Conservation (phyloP, 2,329 filamentous ascomycete species). For the Ceratocystis alfenasii region DNA sequence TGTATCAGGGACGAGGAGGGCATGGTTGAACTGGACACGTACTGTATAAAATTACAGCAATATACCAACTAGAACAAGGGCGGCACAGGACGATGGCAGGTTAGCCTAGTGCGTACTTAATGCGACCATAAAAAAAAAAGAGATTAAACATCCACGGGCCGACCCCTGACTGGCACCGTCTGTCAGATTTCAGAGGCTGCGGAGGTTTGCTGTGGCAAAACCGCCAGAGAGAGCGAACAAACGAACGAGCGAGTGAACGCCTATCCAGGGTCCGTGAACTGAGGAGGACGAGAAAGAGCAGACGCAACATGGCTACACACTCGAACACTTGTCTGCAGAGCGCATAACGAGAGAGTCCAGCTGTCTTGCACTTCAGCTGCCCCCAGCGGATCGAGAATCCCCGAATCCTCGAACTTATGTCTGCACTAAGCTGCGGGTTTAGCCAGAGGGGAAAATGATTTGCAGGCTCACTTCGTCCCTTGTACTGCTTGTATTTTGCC, state of each 20-base stretch:
- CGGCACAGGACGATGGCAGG: neutral
- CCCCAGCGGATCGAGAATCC: neutral
- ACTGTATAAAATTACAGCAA: too few species aligned
- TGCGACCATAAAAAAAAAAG: neutral
- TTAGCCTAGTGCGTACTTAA: neutral
- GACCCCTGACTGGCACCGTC: neutral
- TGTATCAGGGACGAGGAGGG: too few species aligned
- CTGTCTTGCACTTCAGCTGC: neutral
- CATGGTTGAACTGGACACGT: too few species aligned
- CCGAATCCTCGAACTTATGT: neutral
- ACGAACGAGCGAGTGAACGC: neutral
- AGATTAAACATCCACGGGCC: neutral
- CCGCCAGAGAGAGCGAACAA: neutral
- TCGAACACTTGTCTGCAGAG: neutral
- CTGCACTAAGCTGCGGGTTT: neutral
- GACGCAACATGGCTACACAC: neutral
- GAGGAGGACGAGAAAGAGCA: too few species aligned
- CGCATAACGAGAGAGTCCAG: neutral
- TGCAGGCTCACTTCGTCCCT: neutral
- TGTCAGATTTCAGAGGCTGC: neutral
- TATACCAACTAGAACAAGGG: neutral
- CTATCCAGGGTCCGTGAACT: neutral
- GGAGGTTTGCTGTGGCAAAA: neutral
- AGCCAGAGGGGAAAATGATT: neutral
- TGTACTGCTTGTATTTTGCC: neutral